Conservation (phyloP, 441 rosid genomes). For the Dalechampia spathulata region DNA sequence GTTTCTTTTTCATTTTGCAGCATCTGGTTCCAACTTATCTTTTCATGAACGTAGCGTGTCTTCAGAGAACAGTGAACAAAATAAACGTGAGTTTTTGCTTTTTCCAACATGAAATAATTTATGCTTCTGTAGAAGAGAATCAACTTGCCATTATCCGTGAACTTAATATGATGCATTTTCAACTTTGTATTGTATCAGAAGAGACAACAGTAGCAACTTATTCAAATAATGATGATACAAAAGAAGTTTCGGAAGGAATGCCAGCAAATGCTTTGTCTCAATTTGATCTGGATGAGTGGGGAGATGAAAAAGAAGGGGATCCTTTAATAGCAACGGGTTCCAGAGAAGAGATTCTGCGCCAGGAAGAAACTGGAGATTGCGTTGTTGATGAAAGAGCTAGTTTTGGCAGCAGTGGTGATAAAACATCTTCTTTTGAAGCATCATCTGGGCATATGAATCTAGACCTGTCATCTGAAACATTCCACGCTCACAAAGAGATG, state of each 20-base stretch:
- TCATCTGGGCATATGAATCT: slow-evolving; percentile 1
- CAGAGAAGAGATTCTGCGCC: slow-evolving; percentile 4
- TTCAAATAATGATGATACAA: not conserved
- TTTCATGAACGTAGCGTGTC: not conserved
- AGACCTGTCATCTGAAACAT: slow-evolving; percentile 1
- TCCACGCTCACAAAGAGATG: not conserved
- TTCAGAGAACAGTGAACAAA: not conserved
- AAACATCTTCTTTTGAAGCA: slow-evolving; percentile 5
- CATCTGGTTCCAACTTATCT: not conserved
- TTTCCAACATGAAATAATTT: not conserved
- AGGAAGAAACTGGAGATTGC: slow-evolving; percentile 5
- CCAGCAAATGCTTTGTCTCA: slow-evolving; percentile 8
- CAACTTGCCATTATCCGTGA: not conserved
- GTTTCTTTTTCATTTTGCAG: slow-evolving; percentile 1
- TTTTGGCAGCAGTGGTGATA: not conserved
- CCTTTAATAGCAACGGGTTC: not conserved
- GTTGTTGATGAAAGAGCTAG: slow-evolving; percentile 3
- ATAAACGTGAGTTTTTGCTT: not conserved
- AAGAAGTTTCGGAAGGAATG: slow-evolving; percentile 2
- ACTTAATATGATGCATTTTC: not conserved
- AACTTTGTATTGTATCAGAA: slow-evolving; percentile 1
- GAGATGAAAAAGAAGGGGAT: not conserved
- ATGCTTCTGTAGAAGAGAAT: not conserved
- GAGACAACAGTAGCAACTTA: not conserved
- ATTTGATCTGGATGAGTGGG: slow-evolving; percentile 7